Evolutionary conservation across 306 rosid species (phyloP).

Genomic region (Corylus americana): DNA sequence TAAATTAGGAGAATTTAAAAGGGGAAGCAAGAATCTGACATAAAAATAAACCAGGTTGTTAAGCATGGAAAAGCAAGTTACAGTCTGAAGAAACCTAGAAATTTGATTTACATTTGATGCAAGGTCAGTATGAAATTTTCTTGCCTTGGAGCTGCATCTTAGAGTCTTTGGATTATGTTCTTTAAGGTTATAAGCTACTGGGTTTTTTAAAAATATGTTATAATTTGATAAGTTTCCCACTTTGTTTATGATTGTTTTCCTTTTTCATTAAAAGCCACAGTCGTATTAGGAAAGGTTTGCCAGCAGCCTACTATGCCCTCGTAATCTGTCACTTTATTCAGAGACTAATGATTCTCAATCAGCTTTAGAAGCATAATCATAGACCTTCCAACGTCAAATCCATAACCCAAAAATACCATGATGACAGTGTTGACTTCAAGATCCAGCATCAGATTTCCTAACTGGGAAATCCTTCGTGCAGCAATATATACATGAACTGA

Average conservation of each 20-base stretch:
- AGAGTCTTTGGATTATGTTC: neutral
- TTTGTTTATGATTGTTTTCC: neutral
- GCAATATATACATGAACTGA: conserved; percentile 1
- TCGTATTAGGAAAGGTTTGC: neutral
- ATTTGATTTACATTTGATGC: neutral
- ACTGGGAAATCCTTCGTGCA: neutral
- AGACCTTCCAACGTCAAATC: neutral
- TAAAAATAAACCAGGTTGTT: neutral
- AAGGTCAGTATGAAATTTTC: neutral
- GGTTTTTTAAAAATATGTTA: neutral
- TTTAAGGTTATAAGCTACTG: neutral
- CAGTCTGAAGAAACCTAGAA: neutral
- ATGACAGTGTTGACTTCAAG: conserved; percentile 1
- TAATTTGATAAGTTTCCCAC: neutral
- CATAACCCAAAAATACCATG: neutral
- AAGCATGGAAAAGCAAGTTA: neutral
- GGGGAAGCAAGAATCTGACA: neutral
- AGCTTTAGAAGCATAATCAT: neutral
- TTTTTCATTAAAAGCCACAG: neutral
- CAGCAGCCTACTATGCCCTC: neutral
- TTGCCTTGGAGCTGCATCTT: neutral
- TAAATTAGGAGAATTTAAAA: neutral
- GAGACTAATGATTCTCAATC: neutral
- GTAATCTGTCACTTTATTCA: neutral
- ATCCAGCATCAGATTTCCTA: neutral